Evolutionary conservation across 306 rosid genomes (phyloP).

Genomic region (Vigna radiata): DNA sequence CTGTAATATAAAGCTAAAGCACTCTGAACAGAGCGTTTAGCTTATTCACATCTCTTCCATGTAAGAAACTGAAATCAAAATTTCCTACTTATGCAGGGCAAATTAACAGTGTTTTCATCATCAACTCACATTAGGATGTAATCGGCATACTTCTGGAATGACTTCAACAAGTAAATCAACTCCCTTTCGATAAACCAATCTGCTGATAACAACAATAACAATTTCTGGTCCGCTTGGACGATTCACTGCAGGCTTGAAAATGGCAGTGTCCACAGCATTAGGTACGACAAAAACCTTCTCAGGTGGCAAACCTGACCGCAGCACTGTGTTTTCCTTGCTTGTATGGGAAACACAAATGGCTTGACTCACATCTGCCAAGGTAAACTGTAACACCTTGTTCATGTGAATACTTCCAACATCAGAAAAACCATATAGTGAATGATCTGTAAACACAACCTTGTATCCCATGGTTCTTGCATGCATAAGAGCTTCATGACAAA

Average conservation of each 20-base stretch:
- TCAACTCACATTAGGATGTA: conserved; percentile 75
- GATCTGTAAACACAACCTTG: conserved; percentile 90
- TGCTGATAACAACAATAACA: conserved; percentile 83
- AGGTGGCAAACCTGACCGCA: conserved; percentile 87
- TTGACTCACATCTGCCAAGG: conserved; percentile 89
- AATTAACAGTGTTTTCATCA: conserved; percentile 17
- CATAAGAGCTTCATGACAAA: conserved; percentile 92
- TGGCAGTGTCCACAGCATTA: conserved; percentile 92
- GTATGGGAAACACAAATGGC: conserved; percentile 97
- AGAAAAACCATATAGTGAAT: conserved; percentile 90
- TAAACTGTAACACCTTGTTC: conserved; percentile 97
- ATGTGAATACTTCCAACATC: conserved; percentile 94
- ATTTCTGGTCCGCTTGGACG: conserved; percentile 64
- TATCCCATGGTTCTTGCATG: conserved; percentile 91
- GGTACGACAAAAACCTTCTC: conserved; percentile 92
- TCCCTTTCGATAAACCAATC: conserved; percentile 92
- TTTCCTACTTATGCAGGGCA: background rate
- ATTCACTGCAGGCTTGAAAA: conserved; percentile 84
- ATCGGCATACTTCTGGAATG: conserved; percentile 88
- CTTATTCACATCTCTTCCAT: background rate
- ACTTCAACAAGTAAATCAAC: conserved; percentile 96
- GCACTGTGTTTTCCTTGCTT: conserved; percentile 94
- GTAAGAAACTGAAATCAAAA: conserved; percentile 1
- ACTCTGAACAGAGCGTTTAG: background rate
- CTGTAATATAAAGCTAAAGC: conserved; percentile 8